Conservation (phyloP, 2,329 filamentous ascomycete species). For the Dothideomycetes sp. region DNA sequence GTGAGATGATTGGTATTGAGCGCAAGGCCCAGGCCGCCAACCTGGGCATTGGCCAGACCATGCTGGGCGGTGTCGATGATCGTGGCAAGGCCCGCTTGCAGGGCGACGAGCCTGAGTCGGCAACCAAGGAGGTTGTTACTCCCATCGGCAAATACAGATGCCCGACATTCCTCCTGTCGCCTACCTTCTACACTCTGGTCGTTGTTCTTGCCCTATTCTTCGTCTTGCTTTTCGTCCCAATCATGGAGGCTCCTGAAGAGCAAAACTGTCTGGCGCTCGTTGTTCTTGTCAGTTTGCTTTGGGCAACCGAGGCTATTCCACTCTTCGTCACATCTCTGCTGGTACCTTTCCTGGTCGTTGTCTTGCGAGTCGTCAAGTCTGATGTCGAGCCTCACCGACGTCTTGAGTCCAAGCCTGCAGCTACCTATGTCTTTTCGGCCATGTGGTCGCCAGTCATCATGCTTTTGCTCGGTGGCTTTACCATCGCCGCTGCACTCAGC, state of each 20-base stretch:
- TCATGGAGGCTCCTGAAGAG: slow-evolving; percentile 80
- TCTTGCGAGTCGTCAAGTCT: slow-evolving; percentile 73
- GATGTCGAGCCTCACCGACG: slow-evolving; percentile 62
- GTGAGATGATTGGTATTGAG: slow-evolving; percentile 98
- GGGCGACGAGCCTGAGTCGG: slow-evolving; percentile 65
- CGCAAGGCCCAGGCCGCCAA: slow-evolving; percentile 89
- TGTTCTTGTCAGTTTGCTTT: slow-evolving; percentile 84
- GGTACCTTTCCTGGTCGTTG: slow-evolving; percentile 85
- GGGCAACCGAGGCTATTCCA: slow-evolving; percentile 97
- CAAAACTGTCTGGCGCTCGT: slow-evolving; percentile 94
- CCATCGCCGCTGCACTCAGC: slow-evolving; percentile 84
- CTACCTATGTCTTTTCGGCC: slow-evolving; percentile 75
- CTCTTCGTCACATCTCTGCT: slow-evolving; percentile 92
- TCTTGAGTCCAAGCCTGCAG: slow-evolving; percentile 70
- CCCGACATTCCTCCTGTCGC: slow-evolving; percentile 75
- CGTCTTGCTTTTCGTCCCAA: slow-evolving; percentile 63
- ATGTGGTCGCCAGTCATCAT: slow-evolving; percentile 99
- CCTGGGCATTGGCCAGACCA: slow-evolving; percentile 65
- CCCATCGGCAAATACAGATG: slow-evolving; percentile 68
- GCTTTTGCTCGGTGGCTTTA: slow-evolving; percentile 92
- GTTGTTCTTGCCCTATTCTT: slow-evolving; percentile 64
- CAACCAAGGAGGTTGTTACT: slow-evolving; percentile 63
- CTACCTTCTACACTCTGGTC: slow-evolving; percentile 69
- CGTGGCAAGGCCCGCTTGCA: slow-evolving; percentile 63
- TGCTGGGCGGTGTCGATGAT: slow-evolving; percentile 67